Evolutionary conservation across 345 rosid species (phyloP), one percentile per base, ranked within the genome.

Genomic region (Syzygium jambos): DNA sequence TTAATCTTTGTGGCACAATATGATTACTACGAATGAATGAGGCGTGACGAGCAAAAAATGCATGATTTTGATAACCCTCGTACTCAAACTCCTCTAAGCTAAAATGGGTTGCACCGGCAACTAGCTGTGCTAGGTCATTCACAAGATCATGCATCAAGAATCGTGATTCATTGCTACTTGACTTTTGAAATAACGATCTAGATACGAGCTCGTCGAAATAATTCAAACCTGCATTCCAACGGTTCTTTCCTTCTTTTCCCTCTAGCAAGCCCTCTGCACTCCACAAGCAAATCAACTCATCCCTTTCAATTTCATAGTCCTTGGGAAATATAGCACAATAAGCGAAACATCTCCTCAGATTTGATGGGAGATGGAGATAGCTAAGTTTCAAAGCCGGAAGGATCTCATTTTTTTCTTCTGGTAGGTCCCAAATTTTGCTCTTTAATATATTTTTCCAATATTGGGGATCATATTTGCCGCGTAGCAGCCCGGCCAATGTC

Each of bases 91-190:
- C 73, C 19, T 1, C 38, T 6, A 5, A 1, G 73, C 19, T 3
- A 61, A 61, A 61, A 61, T 0, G 2, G 4, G 19, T 61, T n/a
- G 38, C 0, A 3, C 0, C 2, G 0, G 73, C 73, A 6, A 61
- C 73, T 61, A n/a, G 19, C 9, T 61, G 13, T 61, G 73, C 73
- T 0, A 61, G 2, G 2, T 61, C 73, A 61, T 63, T 63, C 21
- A 63, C 77, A 63, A 63, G 21, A 29, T 63, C 77, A 63, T 63
- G 77, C 77, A 63, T 63, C 38, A 14, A n/a, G 9, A 14, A 63
- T 63, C 0, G 38, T 0, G 38, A 63, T 29, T 0, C 0, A 0
- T 6, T 29, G 0, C 0, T 63, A 63, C 38, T 29, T 0, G 38
- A 63, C 0, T 14, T 63, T 63, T 63, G 21, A 63, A 63, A 29